A percentile compares a stretch with the other conserved stretches of the same genome.
Evolutionary conservation across 164 flowering plant genomes (phyloP).

Genomic region (Nymphaea colorata): DNA sequence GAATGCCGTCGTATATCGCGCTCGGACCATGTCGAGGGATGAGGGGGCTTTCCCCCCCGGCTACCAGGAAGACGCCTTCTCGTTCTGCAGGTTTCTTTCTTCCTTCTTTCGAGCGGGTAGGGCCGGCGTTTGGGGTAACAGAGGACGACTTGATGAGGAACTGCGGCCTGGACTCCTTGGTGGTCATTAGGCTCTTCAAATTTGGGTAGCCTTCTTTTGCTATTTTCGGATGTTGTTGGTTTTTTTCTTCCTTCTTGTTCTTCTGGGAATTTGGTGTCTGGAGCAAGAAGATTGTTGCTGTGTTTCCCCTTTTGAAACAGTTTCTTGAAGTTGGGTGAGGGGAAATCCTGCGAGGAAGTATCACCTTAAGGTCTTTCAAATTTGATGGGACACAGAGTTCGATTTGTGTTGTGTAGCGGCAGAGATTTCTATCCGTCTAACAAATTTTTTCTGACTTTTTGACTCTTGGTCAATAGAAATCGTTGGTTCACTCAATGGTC

Average conservation of each 20-base stretch:
- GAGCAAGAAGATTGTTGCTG: background rate
- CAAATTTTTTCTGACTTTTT: no score
- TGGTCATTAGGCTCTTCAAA: conserved; percentile 34
- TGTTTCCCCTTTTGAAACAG: no score
- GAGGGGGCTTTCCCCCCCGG: background rate
- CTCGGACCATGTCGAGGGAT: conserved; percentile 13
- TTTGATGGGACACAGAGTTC: no score
- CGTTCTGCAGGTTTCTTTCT: conserved; percentile 13
- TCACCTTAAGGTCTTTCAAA: no score
- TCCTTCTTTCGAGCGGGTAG: conserved; percentile 29
- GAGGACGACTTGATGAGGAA: conserved; percentile 26
- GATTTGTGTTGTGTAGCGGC: no score
- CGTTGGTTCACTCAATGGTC: no score
- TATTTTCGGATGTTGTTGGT: background rate
- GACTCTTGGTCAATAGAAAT: no score
- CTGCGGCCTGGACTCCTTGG: conserved; percentile 35
- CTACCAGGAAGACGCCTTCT: conserved; percentile 7
- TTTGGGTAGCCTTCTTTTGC: conserved; percentile 17
- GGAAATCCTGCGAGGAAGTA: no score
- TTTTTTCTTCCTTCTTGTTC: background rate
- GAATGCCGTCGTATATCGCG: conserved; percentile 23
- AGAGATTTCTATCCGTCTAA: no score
- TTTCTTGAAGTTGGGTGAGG: no score
- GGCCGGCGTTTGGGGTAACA: conserved; percentile 18
- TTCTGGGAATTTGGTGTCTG: background rate